Conservation (phyloP, 495 filamentous ascomycete genomes). For the Mytilinidion resinicola region DNA sequence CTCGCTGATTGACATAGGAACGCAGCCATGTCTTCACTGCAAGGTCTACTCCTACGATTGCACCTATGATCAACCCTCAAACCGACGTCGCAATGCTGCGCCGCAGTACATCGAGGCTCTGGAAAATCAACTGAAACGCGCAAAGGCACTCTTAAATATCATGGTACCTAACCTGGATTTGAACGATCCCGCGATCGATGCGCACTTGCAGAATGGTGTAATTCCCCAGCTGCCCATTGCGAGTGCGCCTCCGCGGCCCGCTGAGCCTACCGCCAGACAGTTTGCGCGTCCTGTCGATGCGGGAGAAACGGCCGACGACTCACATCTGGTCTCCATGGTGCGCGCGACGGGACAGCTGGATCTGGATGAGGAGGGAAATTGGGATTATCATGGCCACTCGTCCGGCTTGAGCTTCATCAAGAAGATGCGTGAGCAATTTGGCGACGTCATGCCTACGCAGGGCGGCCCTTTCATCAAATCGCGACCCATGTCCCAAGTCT, state of each 20-base stretch:
- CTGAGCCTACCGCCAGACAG: neutral
- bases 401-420: slow-evolving; percentile 83
- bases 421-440: slow-evolving; percentile 79
- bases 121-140: slow-evolving; percentile 75
- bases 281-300: neutral
- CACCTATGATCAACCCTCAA: slow-evolving; percentile 96
- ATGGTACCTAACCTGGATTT: slow-evolving; percentile 83
- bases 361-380: slow-evolving; percentile 83
- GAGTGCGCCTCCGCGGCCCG: slow-evolving; percentile 11
- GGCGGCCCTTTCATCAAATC: slow-evolving; percentile 36
- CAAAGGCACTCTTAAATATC: slow-evolving; percentile 69
- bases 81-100: slow-evolving; percentile 86
- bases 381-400: slow-evolving; percentile 92
- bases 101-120: slow-evolving; percentile 93
- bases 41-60: slow-evolving; percentile 98
- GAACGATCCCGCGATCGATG: slow-evolving; percentile 73
- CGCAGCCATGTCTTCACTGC: slow-evolving; percentile 96
- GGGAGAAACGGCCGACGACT: slow-evolving; percentile 52
- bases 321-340: slow-evolving; percentile 90
- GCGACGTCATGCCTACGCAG: slow-evolving; percentile 48
- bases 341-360: slow-evolving; percentile 83
- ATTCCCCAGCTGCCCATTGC: slow-evolving; percentile 22
- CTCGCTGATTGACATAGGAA: slow-evolving; percentile 28
- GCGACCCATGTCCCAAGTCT: slow-evolving; percentile 44
- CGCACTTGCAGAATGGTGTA: slow-evolving; percentile 44